Evolutionary conservation across 2,329 filamentous ascomycete genomes (phyloP).

Genomic region (Metarhizium guizhouense): DNA sequence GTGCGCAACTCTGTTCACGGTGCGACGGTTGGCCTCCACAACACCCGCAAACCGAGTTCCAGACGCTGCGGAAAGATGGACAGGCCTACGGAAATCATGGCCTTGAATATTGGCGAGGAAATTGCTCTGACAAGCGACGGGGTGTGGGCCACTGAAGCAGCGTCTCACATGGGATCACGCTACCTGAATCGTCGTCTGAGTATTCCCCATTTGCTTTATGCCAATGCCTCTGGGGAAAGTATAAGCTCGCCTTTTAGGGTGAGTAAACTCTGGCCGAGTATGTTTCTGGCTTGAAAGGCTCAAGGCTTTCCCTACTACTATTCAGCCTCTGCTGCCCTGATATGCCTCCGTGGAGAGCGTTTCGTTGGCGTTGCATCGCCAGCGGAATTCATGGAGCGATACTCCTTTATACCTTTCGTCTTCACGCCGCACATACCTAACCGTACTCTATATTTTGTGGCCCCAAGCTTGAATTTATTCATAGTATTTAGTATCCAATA

Average conservation of each 20-base stretch:
- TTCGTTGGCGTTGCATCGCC: neutral
- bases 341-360: neutral
- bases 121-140: slow-evolving; percentile 32
- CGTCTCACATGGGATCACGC: neutral
- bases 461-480: neutral
- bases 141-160: slow-evolving; percentile 15
- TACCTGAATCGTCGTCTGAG: slow-evolving; percentile 1
- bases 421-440: neutral
- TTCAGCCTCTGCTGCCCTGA: neutral
- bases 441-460: neutral
- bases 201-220: slow-evolving; percentile 1
- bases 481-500: neutral
- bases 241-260: neutral
- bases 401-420: neutral
- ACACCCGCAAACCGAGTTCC: slow-evolving; percentile 4
- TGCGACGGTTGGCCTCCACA: slow-evolving; percentile 1
- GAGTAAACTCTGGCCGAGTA: neutral
- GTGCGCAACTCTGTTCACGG: slow-evolving; percentile 26
- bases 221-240: neutral
- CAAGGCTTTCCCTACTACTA: neutral
- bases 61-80: slow-evolving; percentile 5
- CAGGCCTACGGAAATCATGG: slow-evolving; percentile 29
- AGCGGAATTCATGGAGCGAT: neutral
- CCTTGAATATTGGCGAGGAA: slow-evolving; percentile 33
- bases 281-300: neutral